Conservation (phyloP, 176 grass and related monocot species). For the sorghum (Sorghum bicolor) region DNA sequence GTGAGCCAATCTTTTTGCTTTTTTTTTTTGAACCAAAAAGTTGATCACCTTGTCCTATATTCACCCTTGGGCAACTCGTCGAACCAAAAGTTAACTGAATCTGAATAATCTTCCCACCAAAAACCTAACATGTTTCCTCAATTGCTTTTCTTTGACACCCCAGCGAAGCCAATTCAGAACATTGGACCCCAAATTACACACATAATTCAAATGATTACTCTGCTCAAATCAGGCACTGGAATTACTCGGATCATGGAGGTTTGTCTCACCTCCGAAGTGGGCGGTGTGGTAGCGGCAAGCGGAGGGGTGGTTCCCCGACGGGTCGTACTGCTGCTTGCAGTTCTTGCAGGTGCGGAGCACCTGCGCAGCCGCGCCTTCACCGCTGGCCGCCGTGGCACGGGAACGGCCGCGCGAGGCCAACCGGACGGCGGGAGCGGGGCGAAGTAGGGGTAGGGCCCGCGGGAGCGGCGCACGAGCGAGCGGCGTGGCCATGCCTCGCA, state of each 20-base stretch:
- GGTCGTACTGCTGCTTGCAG: conserved; percentile 83
- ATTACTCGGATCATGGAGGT: not conserved
- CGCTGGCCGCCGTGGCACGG: not conserved
- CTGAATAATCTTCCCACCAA: not conserved
- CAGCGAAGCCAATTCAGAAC: not conserved
- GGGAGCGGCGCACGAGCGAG: not conserved
- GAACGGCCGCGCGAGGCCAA: not conserved
- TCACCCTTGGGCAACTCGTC: not conserved
- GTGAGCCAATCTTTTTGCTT: not conserved
- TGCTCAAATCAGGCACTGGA: not conserved
- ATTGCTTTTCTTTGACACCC: not conserved
- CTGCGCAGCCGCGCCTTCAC: not conserved
- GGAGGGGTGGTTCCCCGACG: conserved; percentile 48
- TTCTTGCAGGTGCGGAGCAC: conserved; percentile 75
- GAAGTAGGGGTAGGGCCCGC: not conserved
- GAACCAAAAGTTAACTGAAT: not conserved
- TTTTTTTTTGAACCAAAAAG: not conserved
- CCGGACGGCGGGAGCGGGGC: not conserved
- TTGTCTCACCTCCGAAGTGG: conserved; percentile 57
- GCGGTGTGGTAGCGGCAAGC: conserved; percentile 66
- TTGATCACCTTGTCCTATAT: not conserved
- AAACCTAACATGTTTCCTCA: not conserved
- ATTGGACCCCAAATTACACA: not conserved
- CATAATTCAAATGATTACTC: not conserved
- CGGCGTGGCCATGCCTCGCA: not conserved